Conservation (phyloP, 192 early-diverging fungal species). For the Jimgerdemannia flammicorona region DNA sequence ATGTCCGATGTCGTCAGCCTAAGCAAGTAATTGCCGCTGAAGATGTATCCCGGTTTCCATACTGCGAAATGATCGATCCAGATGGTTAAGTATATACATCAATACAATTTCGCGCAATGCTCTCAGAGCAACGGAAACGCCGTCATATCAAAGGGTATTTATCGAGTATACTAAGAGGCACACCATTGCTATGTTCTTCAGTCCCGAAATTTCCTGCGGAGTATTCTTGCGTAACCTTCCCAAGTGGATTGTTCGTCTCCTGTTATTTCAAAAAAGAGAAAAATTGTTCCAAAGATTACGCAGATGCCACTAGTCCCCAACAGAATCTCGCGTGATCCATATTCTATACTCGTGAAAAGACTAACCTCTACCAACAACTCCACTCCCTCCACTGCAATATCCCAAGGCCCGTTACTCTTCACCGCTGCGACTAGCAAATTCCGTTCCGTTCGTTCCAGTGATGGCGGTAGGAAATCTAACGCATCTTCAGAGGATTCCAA, state of each 20-base stretch:
- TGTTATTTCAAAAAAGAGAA: background rate
- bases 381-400: conserved; percentile 42
- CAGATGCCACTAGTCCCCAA: background rate
- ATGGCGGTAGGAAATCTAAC: conserved; percentile 9
- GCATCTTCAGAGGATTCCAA: background rate
- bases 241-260: background rate
- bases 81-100: background rate
- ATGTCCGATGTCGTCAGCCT: conserved; percentile 22
- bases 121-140: too few relatives aligned
- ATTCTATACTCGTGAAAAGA: background rate
- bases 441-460: conserved; percentile 21
- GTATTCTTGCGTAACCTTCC: background rate
- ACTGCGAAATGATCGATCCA: conserved; percentile 20
- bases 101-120: background rate
- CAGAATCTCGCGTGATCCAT: background rate
- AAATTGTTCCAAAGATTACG: background rate
- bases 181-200: background rate
- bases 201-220: background rate
- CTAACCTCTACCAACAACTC: conserved; percentile 18
- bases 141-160: too few relatives aligned
- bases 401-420: conserved; percentile 39
- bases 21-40: conserved; percentile 36
- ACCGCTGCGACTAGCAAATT: conserved; percentile 33
- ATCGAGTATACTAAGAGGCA: background rate
- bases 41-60: conserved; percentile 49